A percentile compares a stretch with the other conserved stretches of the same genome.
These are phyloP conservation scores for Ajuga chamaepitys DNA, from an alignment of 257 asterid species.

Conservation along the genomic window DNA sequence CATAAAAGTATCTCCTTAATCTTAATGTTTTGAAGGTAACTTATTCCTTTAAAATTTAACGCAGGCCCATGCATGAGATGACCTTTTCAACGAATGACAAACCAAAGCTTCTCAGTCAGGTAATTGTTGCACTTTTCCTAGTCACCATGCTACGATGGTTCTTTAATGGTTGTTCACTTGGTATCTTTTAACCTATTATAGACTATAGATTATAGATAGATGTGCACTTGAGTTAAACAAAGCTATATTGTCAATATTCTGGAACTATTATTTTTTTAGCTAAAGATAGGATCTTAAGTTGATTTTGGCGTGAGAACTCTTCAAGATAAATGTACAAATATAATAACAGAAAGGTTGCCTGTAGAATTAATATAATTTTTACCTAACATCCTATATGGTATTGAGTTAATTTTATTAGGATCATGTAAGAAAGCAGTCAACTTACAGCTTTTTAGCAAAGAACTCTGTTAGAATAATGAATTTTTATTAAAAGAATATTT, in stretches of 20 bases:
- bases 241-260: too few species aligned
- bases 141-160: background rate
- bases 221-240: background rate
- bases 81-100: slow-evolving; percentile 86
- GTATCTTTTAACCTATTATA: background rate
- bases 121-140: slow-evolving; percentile 18
- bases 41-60: slow-evolving; percentile 5
- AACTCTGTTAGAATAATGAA: too few species aligned
- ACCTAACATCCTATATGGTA: background rate
- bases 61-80: slow-evolving; percentile 99
- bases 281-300: background rate
- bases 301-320: background rate
- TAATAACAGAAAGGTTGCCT: background rate
- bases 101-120: slow-evolving; percentile 98
- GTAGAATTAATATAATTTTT: background rate
- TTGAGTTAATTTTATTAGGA: background rate
- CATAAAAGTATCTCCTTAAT: background rate
- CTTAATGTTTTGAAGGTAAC: slow-evolving; percentile 14
- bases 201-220: too few species aligned
- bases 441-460: background rate
- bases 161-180: background rate
- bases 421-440: background rate
- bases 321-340: background rate
- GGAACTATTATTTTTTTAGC: too few species aligned
- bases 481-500: too few species aligned